phyloP scores from a whole-genome alignment of 2,329 filamentous ascomycete genomes.

The Colletotrichum abscissum region DNA sequence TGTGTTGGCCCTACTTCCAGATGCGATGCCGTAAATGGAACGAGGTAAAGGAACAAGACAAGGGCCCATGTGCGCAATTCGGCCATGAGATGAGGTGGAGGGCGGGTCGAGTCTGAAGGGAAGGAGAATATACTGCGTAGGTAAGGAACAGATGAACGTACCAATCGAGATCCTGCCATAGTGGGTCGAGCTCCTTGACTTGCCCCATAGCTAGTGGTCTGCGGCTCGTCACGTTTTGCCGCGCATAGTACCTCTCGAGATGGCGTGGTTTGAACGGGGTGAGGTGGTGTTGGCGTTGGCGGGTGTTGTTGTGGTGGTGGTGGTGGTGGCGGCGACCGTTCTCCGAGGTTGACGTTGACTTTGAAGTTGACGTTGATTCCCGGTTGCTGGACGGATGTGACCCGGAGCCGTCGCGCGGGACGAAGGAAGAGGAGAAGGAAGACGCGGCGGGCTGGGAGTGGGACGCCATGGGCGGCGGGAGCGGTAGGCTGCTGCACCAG shows the following conservation, averaged over 20 bases:
- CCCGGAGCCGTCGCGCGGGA: conserved; percentile 21
- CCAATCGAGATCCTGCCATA: conserved; percentile 84
- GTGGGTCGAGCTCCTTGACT: conserved; percentile 65
- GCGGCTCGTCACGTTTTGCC: conserved; percentile 41
- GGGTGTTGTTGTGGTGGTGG: background rate
- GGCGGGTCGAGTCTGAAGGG: conserved; percentile 5
- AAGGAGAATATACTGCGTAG: no score
- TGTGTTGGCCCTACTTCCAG: no score
- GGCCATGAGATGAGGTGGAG: conserved; percentile 1
- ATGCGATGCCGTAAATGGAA: background rate
- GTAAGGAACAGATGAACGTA: conserved; percentile 54
- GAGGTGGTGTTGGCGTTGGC: conserved; percentile 16
- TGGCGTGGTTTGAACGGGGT: conserved; percentile 37
- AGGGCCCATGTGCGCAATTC: background rate
- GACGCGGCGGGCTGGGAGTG: conserved; percentile 17
- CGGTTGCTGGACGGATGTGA: conserved; percentile 20
- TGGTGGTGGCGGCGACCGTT: conserved; percentile 20
- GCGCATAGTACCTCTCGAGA: conserved; percentile 38
- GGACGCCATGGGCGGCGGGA: conserved; percentile 30
- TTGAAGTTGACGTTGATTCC: conserved; percentile 18
- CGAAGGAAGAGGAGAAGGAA: background rate
- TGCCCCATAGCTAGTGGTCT: conserved; percentile 43
- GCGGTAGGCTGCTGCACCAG: conserved; percentile 18
- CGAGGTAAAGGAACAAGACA: background rate
- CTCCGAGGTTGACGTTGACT: conserved; percentile 28